Evolutionary conservation across 495 filamentous ascomycete genomes (phyloP), one percentile per base, ranked within the genome.

Genomic region (Monascus purpureus): DNA sequence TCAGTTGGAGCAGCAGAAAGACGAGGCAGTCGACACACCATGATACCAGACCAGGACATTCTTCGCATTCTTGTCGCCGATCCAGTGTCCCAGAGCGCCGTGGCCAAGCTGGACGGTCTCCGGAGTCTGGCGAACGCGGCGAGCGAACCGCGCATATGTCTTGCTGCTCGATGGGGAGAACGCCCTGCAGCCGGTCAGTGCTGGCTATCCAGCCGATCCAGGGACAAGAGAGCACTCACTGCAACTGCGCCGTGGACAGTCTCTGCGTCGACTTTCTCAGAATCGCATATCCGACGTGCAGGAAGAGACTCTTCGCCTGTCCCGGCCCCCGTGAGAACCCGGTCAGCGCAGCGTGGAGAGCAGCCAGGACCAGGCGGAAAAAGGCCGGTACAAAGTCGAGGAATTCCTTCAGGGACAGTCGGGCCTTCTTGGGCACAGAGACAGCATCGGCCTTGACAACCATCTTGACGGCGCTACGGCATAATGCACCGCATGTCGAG

Each of bases 1-100:
- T n/a, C n/a, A n/a, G n/a, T n/a, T n/a, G n/a, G n/a, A n/a, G n/a
- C n/a, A n/a, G n/a, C n/a, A n/a, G n/a, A n/a, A n/a, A n/a, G n/a
- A n/a, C n/a, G n/a, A n/a, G n/a, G n/a, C n/a, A 18, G 7, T 1
- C 17, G 5, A 43, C 58, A 24, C 30, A 72, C 68, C 75, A 35
- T 76, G 73, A 37, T 65, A 73, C 53, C 68, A 78, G 20, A 79
- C 37, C 13, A 81, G 40, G 8, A 72, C 47, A 33, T 73, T 66
- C 37, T 67, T 49, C 3, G 72, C 68, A 36, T 55, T 53, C 20
- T 49, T 51, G 28, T 61, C 47, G 0, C 75, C 75, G 4, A 77
- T 37, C 75, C 75, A 79, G 39, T 73, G 68, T 8, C 69, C 72
- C 33, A 55, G 45, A 0, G 61, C 65, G n/a, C 70, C 72, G 26